Evolutionary conservation across 1,284 basidiomycete species (phyloP).

Genomic region (Chiua sp.): DNA sequence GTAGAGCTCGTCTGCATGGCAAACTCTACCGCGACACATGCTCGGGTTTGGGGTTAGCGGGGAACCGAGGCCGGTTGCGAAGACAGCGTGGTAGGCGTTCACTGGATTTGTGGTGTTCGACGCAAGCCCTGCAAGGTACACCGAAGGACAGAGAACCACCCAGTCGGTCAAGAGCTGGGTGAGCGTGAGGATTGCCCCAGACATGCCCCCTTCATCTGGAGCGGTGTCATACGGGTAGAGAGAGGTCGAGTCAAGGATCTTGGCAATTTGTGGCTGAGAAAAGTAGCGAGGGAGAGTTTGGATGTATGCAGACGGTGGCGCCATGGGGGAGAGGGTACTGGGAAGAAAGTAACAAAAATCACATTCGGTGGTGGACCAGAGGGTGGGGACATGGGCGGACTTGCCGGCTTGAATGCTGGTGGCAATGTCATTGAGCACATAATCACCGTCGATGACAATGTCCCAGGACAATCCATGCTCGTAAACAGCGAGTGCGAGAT

Average conservation of each 20-base stretch:
- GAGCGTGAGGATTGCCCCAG: conserved; percentile 5
- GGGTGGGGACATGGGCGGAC: conserved; percentile 7
- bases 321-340: conserved; percentile 1
- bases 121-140: conserved; percentile 11
- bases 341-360: conserved; percentile 11
- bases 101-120: conserved; percentile 4
- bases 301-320: conserved; percentile 4
- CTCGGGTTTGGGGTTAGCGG: conserved; percentile 5
- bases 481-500: neutral
- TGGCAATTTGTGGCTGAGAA: conserved; percentile 1
- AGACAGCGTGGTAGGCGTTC: conserved; percentile 9
- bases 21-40: conserved; percentile 6
- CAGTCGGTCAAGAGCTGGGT: neutral
- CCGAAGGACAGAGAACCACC: neutral
- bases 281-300: neutral
- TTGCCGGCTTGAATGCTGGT: conserved; percentile 8
- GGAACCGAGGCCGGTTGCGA: conserved; percentile 3
- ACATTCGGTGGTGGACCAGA: conserved; percentile 16
- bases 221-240: conserved; percentile 13
- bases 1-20: conserved; percentile 16
- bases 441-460: conserved; percentile 10
- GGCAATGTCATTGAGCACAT: conserved; percentile 11
- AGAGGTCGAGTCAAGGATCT: conserved; percentile 4
- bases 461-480: conserved; percentile 1
- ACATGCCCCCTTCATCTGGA: neutral